These are phyloP conservation scores for Scheffersomyces illinoinensis DNA, from an alignment of 1,139 yeast species.

Conservation along the genomic window DNA sequence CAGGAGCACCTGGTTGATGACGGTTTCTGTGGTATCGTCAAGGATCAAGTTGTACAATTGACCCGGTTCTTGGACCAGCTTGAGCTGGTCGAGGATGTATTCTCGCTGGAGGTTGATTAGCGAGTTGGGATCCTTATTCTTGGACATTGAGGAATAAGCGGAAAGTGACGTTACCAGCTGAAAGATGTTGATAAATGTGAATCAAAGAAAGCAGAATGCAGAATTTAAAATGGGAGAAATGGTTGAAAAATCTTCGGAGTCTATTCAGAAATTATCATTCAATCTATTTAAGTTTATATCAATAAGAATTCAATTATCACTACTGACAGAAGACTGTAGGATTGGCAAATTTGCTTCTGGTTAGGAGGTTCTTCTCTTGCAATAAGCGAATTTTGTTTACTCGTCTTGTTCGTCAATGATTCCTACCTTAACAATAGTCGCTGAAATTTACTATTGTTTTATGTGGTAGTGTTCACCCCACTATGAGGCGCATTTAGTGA, in stretches of 20 bases:
- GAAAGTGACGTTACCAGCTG: not conserved
- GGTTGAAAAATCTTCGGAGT: not conserved
- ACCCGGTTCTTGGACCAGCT: conserved; percentile 33
- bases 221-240: not conserved
- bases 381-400: not conserved
- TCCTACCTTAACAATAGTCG: not conserved
- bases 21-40: conserved; percentile 38
- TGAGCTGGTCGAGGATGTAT: conserved; percentile 37
- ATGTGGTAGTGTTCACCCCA: not conserved
- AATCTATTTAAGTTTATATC: no score
- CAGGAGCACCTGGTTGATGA: conserved; percentile 34
- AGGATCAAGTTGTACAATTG: conserved; percentile 39
- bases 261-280: not conserved
- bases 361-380: not conserved
- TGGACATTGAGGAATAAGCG: conserved; percentile 10
- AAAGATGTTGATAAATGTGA: not conserved
- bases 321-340: not conserved
- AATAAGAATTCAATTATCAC: not conserved
- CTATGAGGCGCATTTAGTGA: not conserved
- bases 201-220: not conserved
- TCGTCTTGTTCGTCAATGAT: not conserved
- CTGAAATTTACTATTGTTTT: not conserved
- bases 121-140: conserved; percentile 34
- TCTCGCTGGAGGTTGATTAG: conserved; percentile 36
- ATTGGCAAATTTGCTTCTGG: not conserved